A percentile compares a stretch with the other conserved stretches of the same genome.
Evolutionary conservation across 1,284 basidiomycete species (phyloP).

Genomic region (Phenoliferia sp.): DNA sequence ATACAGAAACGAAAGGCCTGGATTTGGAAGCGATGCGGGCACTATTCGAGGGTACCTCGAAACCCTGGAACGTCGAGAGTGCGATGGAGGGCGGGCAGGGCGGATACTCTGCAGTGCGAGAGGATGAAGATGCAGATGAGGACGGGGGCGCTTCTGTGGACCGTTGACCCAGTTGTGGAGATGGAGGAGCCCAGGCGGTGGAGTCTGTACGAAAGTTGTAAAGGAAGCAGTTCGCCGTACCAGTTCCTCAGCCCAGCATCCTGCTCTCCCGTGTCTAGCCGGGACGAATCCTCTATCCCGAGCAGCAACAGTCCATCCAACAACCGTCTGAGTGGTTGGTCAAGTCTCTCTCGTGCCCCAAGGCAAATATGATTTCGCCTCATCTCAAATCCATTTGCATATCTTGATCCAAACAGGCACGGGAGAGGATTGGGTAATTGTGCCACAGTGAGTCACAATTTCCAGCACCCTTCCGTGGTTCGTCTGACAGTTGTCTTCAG

Average conservation of each 20-base stretch:
- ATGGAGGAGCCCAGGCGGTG: not conserved
- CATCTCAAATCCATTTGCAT: not conserved
- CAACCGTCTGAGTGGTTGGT: not conserved
- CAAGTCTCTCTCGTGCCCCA: not conserved
- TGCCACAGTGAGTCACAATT: too few relatives aligned
- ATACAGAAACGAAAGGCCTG: conserved; percentile 26
- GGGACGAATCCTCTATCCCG: not conserved
- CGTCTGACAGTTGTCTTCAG: too few relatives aligned
- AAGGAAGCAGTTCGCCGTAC: too few relatives aligned
- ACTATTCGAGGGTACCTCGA: conserved; percentile 11
- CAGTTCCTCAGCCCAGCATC: too few relatives aligned
- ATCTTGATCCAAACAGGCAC: not conserved
- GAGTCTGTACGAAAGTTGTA: too few relatives aligned
- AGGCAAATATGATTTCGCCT: not conserved
- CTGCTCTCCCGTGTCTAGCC: too few relatives aligned
- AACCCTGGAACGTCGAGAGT: not conserved
- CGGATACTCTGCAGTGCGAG: not conserved
- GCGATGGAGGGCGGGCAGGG: not conserved
- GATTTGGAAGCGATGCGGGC: conserved; percentile 15
- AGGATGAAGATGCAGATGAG: not conserved
- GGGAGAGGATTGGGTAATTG: not conserved
- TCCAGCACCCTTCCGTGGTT: too few relatives aligned
- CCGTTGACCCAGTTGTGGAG: not conserved
- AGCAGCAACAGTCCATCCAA: not conserved
- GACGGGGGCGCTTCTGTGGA: not conserved